Conservation (phyloP, 1,284 basidiomycete genomes). For the Cutaneotrichosporon cutaneum region DNA sequence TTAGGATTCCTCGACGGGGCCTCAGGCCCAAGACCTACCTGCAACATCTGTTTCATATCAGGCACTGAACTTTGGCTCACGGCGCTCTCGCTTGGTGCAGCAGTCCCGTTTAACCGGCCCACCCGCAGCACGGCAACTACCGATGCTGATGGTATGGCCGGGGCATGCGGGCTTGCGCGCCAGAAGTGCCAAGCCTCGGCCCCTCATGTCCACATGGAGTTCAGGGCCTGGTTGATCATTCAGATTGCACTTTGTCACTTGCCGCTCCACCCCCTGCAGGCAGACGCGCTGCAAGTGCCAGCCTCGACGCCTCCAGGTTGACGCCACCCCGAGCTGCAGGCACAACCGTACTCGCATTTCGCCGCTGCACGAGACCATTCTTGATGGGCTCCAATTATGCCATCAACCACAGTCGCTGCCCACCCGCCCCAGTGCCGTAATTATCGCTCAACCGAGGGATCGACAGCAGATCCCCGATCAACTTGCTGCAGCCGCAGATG, state of each 20-base stretch:
- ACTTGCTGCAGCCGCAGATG: too few species aligned
- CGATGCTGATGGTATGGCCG: neutral
- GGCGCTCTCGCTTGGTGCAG: neutral
- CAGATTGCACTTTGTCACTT: slow-evolving; percentile 2
- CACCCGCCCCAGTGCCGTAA: too few species aligned
- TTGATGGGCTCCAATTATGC: too few species aligned
- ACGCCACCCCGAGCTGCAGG: too few species aligned
- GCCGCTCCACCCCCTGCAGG: neutral
- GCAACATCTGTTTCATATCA: neutral
- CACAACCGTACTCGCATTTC: too few species aligned
- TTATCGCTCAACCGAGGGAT: too few species aligned
- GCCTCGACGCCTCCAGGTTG: neutral
- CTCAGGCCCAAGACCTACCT: neutral
- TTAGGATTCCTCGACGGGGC: too few species aligned
- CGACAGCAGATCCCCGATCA: too few species aligned
- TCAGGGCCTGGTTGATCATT: neutral
- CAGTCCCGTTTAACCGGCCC: neutral
- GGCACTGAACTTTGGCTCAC: neutral
- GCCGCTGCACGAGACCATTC: too few species aligned
- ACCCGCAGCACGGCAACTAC: neutral
- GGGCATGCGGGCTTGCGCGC: neutral
- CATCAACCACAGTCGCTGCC: too few species aligned
- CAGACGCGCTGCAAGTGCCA: neutral
- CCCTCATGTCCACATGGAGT: neutral
- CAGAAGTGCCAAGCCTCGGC: neutral